phyloP scores from a whole-genome alignment of 2,329 filamentous ascomycete genomes.

The Claviceps maximensis region DNA sequence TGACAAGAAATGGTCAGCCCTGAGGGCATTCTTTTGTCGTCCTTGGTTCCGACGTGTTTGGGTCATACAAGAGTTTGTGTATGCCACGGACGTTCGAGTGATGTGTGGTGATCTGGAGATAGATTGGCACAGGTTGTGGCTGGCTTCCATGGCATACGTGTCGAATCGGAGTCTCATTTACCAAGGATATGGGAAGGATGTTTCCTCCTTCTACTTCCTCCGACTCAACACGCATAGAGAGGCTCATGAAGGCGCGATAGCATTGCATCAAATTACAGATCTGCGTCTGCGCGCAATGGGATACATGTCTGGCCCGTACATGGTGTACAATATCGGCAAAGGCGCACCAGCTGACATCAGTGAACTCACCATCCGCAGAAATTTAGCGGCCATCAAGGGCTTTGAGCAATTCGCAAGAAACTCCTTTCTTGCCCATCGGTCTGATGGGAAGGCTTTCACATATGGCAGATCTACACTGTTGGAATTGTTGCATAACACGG shows the following conservation, averaged over 20 bases:
- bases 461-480: conserved; percentile 1
- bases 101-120: conserved; percentile 5
- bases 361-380: conserved; percentile 4
- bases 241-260: conserved; percentile 4
- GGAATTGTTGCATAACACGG: conserved; percentile 2
- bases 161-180: conserved; percentile 6
- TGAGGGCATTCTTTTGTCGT: conserved; percentile 6
- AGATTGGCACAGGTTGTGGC: conserved; percentile 6
- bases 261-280: conserved; percentile 3
- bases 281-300: conserved; percentile 6
- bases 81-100: conserved; percentile 5
- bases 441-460: conserved; percentile 4
- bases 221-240: conserved; percentile 3
- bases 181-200: conserved; percentile 1
- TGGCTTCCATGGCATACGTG: conserved; percentile 7
- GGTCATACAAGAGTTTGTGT: conserved; percentile 9
- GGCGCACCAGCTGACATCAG: background rate
- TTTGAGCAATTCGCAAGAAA: conserved; percentile 1
- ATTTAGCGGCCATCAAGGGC: conserved; percentile 3
- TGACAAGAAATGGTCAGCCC: conserved; percentile 5
- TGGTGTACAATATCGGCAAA: conserved; percentile 2
- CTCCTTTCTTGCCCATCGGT: background rate
- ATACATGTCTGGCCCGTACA: conserved; percentile 6
- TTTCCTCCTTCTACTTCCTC: background rate
- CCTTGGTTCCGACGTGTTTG: conserved; percentile 9